Evolutionary conservation across 306 rosid species (phyloP).

Genomic region (Fragaria nilgerrensis): DNA sequence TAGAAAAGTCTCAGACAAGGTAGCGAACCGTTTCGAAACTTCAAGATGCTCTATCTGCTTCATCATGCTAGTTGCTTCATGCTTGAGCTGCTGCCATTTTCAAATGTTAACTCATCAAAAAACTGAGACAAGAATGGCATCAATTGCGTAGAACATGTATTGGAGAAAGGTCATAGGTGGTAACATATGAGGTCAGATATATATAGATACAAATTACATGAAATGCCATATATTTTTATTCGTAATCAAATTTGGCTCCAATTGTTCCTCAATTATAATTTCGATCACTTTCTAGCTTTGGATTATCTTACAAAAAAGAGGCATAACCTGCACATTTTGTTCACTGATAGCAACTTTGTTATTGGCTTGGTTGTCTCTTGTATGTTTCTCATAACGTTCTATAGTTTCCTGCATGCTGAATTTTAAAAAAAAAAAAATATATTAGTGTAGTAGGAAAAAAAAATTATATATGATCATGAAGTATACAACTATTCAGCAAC

Average conservation of each 20-base stretch:
- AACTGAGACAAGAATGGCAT: neutral
- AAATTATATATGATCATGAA: neutral
- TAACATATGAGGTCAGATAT: neutral
- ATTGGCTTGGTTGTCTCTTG: conserved; percentile 31
- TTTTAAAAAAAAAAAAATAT: neutral
- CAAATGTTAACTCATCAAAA: neutral
- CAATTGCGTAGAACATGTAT: neutral
- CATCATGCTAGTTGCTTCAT: conserved; percentile 60
- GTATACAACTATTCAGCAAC: neutral
- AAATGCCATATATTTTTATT: neutral
- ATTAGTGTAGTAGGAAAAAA: neutral
- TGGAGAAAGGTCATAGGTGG: neutral
- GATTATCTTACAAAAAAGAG: neutral
- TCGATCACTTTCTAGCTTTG: neutral
- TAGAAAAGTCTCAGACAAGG: conserved; percentile 16
- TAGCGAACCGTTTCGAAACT: conserved; percentile 57
- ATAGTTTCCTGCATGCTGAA: conserved; percentile 56
- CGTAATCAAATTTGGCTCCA: neutral
- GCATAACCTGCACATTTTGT: conserved; percentile 55
- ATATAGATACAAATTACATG: neutral
- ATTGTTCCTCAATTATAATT: neutral
- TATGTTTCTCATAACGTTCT: conserved; percentile 59
- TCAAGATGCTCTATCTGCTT: conserved; percentile 72
- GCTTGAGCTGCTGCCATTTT: conserved; percentile 57
- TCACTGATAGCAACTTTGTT: conserved; percentile 30